phyloP scores from a whole-genome alignment of 306 rosid species.

The Boehmeria nivea region DNA sequence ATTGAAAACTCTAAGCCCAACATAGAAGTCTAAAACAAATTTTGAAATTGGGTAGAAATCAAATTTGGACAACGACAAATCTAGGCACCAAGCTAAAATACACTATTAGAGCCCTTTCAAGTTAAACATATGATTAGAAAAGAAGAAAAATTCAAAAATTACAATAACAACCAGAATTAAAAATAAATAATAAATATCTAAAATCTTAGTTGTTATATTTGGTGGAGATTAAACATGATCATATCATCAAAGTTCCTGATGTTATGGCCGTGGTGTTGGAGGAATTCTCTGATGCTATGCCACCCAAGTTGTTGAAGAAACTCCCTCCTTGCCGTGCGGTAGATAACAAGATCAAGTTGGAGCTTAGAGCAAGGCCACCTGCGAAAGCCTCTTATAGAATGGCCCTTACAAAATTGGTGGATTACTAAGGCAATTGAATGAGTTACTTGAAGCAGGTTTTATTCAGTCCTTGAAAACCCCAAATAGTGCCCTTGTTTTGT shows the following conservation, averaged over 20 bases:
- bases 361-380: background rate
- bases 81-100: no score
- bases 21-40: no score
- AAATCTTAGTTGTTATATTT: background rate
- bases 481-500: background rate
- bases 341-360: background rate
- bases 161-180: no score
- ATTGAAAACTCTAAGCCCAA: no score
- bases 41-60: no score
- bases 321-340: background rate
- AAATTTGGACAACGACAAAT: no score
- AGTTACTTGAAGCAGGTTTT: background rate
- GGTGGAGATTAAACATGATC: background rate
- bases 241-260: background rate
- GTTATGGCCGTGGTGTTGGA: background rate
- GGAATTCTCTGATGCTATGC: background rate
- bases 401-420: background rate
- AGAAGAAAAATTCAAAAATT: no score
- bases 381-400: background rate
- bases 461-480: background rate
- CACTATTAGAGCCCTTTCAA: no score
- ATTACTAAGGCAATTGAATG: background rate
- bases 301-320: background rate
- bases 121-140: no score
- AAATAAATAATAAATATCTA: no score